Conservation (phyloP, 1,139 yeast species). For the Eremothecium sinecaudum region DNA sequence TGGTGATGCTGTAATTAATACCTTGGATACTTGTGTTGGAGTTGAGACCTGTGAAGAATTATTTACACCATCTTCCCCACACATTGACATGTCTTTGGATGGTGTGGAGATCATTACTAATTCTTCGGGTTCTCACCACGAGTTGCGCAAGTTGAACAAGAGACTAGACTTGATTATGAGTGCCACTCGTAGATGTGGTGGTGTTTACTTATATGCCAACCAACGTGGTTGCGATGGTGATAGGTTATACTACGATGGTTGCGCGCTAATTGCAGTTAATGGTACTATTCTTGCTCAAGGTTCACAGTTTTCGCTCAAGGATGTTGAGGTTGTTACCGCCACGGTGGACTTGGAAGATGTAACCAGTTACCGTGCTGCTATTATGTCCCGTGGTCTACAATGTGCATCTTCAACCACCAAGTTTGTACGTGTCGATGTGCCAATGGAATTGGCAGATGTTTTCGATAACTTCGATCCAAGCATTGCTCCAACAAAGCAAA, state of each 20-base stretch:
- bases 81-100: slow-evolving; percentile 80
- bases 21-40: slow-evolving; percentile 81
- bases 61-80: slow-evolving; percentile 94
- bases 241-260: slow-evolving; percentile 90
- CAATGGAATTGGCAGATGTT: slow-evolving; percentile 53
- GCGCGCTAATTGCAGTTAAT: slow-evolving; percentile 87
- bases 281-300: slow-evolving; percentile 92
- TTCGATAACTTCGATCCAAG: slow-evolving; percentile 50
- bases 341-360: slow-evolving; percentile 91
- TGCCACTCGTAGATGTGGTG: slow-evolving; percentile 95
- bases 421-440: slow-evolving; percentile 55
- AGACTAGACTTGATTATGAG: slow-evolving; percentile 77
- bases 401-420: slow-evolving; percentile 40
- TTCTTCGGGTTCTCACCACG: slow-evolving; percentile 95
- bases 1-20: slow-evolving; percentile 84
- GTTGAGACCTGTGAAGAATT: slow-evolving; percentile 97
- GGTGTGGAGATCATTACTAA: slow-evolving; percentile 95
- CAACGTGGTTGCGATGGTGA: slow-evolving; percentile 99
- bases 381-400: slow-evolving; percentile 75
- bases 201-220: slow-evolving; percentile 83
- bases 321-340: slow-evolving; percentile 89
- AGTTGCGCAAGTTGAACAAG: slow-evolving; percentile 76
- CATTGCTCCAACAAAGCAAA: slow-evolving; percentile 50
- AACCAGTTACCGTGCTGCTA: slow-evolving; percentile 61
- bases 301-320: slow-evolving; percentile 75